A percentile compares a stretch with the other conserved stretches of the same genome.
Conservation (phyloP, 1,284 basidiomycete species). For the Malassezia arunalokei region DNA sequence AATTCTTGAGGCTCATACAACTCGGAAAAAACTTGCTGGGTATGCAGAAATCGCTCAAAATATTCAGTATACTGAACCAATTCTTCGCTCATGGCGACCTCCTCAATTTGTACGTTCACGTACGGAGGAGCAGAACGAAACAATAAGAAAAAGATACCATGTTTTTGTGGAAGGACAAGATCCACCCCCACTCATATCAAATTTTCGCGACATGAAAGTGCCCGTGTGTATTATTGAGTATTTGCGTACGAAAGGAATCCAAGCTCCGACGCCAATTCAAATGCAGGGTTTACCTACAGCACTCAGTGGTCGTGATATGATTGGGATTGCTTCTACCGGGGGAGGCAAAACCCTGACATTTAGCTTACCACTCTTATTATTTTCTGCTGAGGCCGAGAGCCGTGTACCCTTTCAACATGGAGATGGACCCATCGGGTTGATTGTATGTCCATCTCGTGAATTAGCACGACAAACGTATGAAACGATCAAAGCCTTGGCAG, state of each 20-base stretch:
- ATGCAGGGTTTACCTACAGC: conserved; percentile 91
- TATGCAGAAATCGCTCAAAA: conserved; percentile 86
- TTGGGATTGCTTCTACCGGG: conserved; percentile 50
- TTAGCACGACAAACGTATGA: conserved; percentile 71
- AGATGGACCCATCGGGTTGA: conserved; percentile 86
- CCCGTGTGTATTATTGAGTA: conserved; percentile 70
- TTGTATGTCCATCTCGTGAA: conserved; percentile 58
- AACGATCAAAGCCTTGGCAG: conserved; percentile 74
- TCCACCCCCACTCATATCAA: conserved; percentile 83
- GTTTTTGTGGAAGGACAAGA: conserved; percentile 83
- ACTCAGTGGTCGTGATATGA: conserved; percentile 49
- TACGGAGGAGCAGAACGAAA: conserved; percentile 59
- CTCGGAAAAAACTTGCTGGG: conserved; percentile 75
- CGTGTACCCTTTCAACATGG: conserved; percentile 78
- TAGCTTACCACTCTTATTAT: conserved; percentile 55
- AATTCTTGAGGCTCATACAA: conserved; percentile 80
- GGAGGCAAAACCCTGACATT: conserved; percentile 50
- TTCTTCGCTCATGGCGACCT: conserved; percentile 79
- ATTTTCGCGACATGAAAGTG: conserved; percentile 95
- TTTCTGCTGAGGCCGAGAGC: conserved; percentile 63
- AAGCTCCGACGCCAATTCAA: conserved; percentile 84
- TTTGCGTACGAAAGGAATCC: conserved; percentile 67
- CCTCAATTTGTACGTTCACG: conserved; percentile 69
- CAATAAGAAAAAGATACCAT: conserved; percentile 74
- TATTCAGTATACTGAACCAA: conserved; percentile 72